These are phyloP conservation scores for Nemania abortiva DNA, from an alignment of 2,329 filamentous ascomycete genomes.

Conservation along the genomic window DNA sequence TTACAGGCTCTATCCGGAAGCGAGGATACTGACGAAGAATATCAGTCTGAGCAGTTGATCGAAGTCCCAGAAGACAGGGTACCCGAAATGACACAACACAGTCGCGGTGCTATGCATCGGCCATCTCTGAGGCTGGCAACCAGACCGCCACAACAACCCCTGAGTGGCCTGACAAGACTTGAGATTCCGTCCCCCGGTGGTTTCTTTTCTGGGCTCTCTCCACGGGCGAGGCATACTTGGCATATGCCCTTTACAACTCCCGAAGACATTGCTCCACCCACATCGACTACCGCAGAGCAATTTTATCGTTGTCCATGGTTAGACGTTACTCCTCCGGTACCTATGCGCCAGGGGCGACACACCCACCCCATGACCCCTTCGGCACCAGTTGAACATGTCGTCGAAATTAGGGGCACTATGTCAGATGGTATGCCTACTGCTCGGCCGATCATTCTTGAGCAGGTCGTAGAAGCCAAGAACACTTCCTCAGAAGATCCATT, in stretches of 20 bases:
- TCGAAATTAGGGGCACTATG: constrained; percentile 52
- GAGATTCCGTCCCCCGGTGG: constrained; percentile 92
- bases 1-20: constrained; percentile 78
- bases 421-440: constrained; percentile 76
- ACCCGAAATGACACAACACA: constrained; percentile 66
- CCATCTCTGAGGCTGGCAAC: constrained; percentile 56
- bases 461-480: constrained; percentile 53
- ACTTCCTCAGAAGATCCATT: constrained; percentile 46
- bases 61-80: constrained; percentile 61
- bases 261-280: constrained; percentile 72
- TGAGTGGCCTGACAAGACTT: constrained; percentile 80
- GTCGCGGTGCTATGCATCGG: constrained; percentile 58
- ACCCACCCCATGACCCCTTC: constrained; percentile 54
- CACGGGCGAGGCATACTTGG: constrained; percentile 84
- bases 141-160: constrained; percentile 68
- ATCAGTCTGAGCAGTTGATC: constrained; percentile 67
- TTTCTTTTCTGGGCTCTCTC: constrained; percentile 88
- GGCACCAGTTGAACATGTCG: constrained; percentile 73
- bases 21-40: constrained; percentile 69
- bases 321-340: constrained; percentile 54
- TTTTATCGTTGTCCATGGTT: constrained; percentile 91
- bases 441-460: constrained; percentile 62
- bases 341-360: constrained; percentile 49
- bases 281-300: constrained; percentile 89
- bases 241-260: constrained; percentile 69